Evolutionary conservation across 129 eudicot species (phyloP).

Genomic region (Sambucus nigra): DNA sequence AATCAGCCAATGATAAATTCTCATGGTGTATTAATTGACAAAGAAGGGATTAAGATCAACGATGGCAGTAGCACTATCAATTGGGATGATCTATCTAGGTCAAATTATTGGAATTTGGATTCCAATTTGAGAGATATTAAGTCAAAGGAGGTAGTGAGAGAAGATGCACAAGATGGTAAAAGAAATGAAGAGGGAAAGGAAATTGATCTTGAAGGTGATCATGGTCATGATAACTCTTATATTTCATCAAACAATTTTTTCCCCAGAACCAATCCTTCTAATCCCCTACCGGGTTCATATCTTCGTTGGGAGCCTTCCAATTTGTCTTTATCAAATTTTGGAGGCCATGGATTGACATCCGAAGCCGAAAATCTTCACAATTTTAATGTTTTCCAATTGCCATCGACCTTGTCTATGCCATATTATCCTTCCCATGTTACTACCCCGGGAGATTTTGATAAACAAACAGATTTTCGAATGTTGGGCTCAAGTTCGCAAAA

Average conservation of each 20-base stretch:
- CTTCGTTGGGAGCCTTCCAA: constrained; percentile 42
- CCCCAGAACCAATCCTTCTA: constrained; percentile 10
- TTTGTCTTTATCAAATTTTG: constrained; percentile 31
- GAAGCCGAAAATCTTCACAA: constrained; percentile 24
- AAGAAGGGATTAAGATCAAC: constrained; percentile 13
- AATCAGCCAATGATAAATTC: constrained; percentile 23
- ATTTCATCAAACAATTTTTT: constrained; percentile 29
- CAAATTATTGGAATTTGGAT: constrained; percentile 3
- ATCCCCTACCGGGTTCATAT: constrained; percentile 19
- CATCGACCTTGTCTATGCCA: constrained; percentile 27
- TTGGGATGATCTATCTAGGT: constrained; percentile 29
- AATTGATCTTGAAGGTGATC: neutral
- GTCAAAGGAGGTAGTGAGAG: constrained; percentile 29
- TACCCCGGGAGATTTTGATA: constrained; percentile 14
- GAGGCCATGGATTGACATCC: constrained; percentile 18
- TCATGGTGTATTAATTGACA: constrained; percentile 5
- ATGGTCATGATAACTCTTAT: neutral
- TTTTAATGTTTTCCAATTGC: constrained; percentile 19
- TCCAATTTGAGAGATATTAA: neutral
- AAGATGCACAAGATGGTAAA: too few relatives aligned
- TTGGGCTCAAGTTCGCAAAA: constrained; percentile 28
- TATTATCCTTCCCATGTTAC: constrained; percentile 7
- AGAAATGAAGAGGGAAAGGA: constrained; percentile 15
- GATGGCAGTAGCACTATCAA: constrained; percentile 17
- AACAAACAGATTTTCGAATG: constrained; percentile 35